phyloP scores from a whole-genome alignment of 306 rosid species.

The Sesbania bispinosa region DNA sequence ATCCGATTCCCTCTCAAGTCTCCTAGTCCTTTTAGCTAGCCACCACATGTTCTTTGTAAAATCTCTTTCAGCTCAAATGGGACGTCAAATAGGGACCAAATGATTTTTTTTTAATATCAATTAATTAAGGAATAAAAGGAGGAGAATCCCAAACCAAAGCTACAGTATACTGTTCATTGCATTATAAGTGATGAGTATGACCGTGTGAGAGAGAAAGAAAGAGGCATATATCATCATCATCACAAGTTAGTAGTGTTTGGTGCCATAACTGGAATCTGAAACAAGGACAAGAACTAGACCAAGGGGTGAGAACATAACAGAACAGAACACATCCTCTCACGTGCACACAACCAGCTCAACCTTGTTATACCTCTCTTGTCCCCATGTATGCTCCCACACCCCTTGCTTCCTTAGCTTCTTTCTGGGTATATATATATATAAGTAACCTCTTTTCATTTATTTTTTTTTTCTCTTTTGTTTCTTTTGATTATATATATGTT shows the following conservation, averaged over 20 bases:
- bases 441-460: neutral
- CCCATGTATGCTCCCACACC: conserved; percentile 36
- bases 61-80: conserved; percentile 37
- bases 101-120: too few relatives aligned
- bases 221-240: neutral
- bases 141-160: too few relatives aligned
- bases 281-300: conserved; percentile 42
- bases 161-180: conserved; percentile 10
- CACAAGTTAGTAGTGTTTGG: conserved; percentile 27
- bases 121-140: too few relatives aligned
- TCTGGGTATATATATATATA: too few relatives aligned
- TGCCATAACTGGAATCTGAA: conserved; percentile 41
- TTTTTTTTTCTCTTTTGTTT: neutral
- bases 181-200: neutral
- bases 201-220: neutral
- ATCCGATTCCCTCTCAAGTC: neutral
- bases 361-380: neutral
- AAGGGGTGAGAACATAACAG: conserved; percentile 28
- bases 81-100: conserved; percentile 36
- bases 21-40: neutral
- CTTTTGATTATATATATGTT: neutral
- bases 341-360: conserved; percentile 14
- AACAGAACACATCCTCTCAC: conserved; percentile 48
- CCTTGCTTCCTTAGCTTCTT: neutral
- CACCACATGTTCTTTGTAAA: conserved; percentile 44